Evolutionary conservation across 2,329 filamentous ascomycete species (phyloP).

Genomic region (Diplodia mutila): DNA sequence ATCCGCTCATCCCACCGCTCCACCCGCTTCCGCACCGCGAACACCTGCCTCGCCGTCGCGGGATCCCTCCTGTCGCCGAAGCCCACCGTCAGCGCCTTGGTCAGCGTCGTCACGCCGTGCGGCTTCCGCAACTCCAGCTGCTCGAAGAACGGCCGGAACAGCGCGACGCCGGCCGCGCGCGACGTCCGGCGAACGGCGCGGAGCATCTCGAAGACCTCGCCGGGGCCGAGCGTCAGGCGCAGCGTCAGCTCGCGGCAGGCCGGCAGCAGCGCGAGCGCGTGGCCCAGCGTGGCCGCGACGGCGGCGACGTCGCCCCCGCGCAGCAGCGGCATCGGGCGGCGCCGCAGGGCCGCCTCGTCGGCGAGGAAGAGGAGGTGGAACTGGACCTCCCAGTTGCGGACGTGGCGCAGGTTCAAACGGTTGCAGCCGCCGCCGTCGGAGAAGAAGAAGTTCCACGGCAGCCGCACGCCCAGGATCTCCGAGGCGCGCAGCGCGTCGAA

Average conservation of each 20-base stretch:
- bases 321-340: background rate
- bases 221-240: background rate
- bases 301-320: background rate
- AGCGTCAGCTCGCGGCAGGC: background rate
- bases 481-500: background rate
- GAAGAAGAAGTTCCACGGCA: background rate
- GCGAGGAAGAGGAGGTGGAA: background rate
- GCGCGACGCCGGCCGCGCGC: background rate
- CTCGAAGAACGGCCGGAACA: background rate
- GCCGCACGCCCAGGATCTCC: background rate
- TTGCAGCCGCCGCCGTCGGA: background rate
- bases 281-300: background rate
- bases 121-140: background rate
- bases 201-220: background rate
- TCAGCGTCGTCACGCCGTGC: background rate
- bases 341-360: no score
- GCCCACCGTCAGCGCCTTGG: background rate
- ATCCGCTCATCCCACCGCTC: background rate
- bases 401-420: background rate
- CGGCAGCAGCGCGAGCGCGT: background rate
- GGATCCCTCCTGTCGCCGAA: background rate
- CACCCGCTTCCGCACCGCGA: background rate
- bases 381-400: background rate
- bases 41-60: background rate
- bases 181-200: background rate